phyloP scores from a whole-genome alignment of 73 alveolate species.

The Paramecium sonneborni region DNA sequence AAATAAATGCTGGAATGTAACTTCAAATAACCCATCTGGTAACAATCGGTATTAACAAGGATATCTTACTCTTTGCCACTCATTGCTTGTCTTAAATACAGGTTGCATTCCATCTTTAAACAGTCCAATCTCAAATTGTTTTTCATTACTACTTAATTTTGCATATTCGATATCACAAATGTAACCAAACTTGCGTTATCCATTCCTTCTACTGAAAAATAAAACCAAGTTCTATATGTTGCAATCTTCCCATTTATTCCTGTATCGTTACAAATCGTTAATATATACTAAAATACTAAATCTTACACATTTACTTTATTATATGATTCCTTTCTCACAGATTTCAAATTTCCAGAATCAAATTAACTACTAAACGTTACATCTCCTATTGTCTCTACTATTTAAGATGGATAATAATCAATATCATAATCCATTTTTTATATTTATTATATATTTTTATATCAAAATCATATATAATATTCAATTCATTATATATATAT shows the following conservation, averaged over 20 bases:
- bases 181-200: slow-evolving; percentile 69
- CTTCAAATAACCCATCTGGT: slow-evolving; percentile 36
- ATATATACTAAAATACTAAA: not conserved
- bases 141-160: slow-evolving; percentile 51
- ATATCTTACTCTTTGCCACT: slow-evolving; percentile 58
- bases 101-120: slow-evolving; percentile 67
- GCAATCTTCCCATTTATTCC: slow-evolving; percentile 30
- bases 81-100: slow-evolving; percentile 23
- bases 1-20: not conserved
- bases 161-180: slow-evolving; percentile 75
- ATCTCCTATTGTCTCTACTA: slow-evolving; percentile 44
- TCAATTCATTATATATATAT: too few relatives aligned
- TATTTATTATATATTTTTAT: not conserved
- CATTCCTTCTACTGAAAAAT: slow-evolving; percentile 78
- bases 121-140: slow-evolving; percentile 29
- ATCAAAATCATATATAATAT: too few relatives aligned
- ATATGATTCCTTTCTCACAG: slow-evolving; percentile 36
- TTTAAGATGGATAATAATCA: slow-evolving; percentile 46
- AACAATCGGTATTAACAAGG: slow-evolving; percentile 37
- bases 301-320: not conserved
- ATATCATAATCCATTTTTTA: not conserved
- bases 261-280: slow-evolving; percentile 41
- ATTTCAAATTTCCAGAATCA: slow-evolving; percentile 64
- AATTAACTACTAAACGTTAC: slow-evolving; percentile 48
- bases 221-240: slow-evolving; percentile 81